phyloP scores from a whole-genome alignment of 345 rosid species.

The Citrus sp. region DNA sequence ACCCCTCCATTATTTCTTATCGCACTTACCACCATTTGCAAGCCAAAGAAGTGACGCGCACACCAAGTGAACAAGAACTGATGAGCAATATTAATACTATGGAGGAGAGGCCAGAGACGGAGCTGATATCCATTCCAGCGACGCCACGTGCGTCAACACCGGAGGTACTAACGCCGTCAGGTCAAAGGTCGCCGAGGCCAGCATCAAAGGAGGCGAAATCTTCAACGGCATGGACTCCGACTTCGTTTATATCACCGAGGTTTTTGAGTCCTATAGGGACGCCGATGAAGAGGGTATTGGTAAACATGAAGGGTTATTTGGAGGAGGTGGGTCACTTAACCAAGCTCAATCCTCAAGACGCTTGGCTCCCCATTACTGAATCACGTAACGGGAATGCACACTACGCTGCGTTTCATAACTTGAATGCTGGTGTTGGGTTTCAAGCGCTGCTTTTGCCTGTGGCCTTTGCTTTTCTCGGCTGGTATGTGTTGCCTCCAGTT shows the following conservation, averaged over 20 bases:
- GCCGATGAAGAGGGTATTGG: constrained; percentile 93
- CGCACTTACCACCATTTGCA: background rate
- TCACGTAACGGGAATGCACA: constrained; percentile 98
- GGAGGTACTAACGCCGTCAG: constrained; percentile 90
- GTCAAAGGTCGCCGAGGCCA: constrained; percentile 93
- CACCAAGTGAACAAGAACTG: background rate
- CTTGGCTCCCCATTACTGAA: constrained; percentile 98
- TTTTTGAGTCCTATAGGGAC: constrained; percentile 95
- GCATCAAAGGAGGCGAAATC: constrained; percentile 58
- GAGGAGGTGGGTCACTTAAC: constrained; percentile 96
- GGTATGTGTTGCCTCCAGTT: constrained; percentile 35
- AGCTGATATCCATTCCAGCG: constrained; percentile 93
- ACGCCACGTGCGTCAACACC: constrained; percentile 94
- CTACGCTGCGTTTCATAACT: constrained; percentile 95
- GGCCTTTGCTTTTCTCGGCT: constrained; percentile 94
- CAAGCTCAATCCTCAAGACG: constrained; percentile 95
- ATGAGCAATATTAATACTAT: constrained; percentile 20
- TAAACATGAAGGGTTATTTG: constrained; percentile 88
- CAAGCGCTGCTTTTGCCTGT: constrained; percentile 94
- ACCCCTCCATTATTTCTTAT: constrained; percentile 16
- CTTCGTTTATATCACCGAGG: constrained; percentile 93
- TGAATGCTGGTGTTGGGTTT: constrained; percentile 94
- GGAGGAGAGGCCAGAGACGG: constrained; percentile 99
- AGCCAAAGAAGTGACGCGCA: background rate
- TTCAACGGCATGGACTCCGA: constrained; percentile 90